These are phyloP conservation scores for Nicotiana noctiflora DNA, from an alignment of 257 asterid genomes.

Conservation along the genomic window DNA sequence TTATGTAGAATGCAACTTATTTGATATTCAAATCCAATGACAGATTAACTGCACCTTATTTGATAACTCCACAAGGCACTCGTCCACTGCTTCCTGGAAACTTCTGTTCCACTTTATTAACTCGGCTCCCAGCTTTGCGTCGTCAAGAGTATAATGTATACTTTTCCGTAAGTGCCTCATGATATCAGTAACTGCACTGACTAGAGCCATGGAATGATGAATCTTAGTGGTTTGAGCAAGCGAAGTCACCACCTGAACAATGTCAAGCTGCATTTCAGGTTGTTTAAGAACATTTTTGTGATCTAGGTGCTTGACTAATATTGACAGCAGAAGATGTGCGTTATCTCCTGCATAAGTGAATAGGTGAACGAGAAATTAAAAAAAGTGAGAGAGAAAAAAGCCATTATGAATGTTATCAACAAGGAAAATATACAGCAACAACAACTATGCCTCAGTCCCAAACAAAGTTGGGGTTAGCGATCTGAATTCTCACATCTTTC, in stretches of 20 bases:
- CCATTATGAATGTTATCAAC: not conserved
- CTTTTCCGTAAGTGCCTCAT: conserved; percentile 94
- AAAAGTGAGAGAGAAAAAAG: not conserved
- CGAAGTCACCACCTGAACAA: conserved; percentile 61
- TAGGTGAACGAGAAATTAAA: not conserved
- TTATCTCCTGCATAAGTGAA: conserved; percentile 59
- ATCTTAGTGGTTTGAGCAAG: conserved; percentile 65
- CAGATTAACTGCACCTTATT: conserved; percentile 43
- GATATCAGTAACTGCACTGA: conserved; percentile 79
- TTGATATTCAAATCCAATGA: not conserved
- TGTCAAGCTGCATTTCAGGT: conserved; percentile 87
- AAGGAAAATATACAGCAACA: not conserved
- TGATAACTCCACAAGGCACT: conserved; percentile 74
- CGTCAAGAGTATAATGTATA: conserved; percentile 76
- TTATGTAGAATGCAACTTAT: not conserved
- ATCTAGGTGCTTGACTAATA: conserved; percentile 88
- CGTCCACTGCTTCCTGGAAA: conserved; percentile 74
- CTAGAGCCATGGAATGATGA: conserved; percentile 69
- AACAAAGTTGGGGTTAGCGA: too few species aligned
- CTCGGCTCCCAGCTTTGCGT: conserved; percentile 65
- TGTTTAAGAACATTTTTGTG: conserved; percentile 80
- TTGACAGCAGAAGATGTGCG: conserved; percentile 72
- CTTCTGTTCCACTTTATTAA: conserved; percentile 61
- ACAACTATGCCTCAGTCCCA: too few species aligned
- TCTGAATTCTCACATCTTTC: too few species aligned